These are phyloP conservation scores for Spathaspora boniae DNA, from an alignment of 805 yeast species.

Conservation along the genomic window DNA sequence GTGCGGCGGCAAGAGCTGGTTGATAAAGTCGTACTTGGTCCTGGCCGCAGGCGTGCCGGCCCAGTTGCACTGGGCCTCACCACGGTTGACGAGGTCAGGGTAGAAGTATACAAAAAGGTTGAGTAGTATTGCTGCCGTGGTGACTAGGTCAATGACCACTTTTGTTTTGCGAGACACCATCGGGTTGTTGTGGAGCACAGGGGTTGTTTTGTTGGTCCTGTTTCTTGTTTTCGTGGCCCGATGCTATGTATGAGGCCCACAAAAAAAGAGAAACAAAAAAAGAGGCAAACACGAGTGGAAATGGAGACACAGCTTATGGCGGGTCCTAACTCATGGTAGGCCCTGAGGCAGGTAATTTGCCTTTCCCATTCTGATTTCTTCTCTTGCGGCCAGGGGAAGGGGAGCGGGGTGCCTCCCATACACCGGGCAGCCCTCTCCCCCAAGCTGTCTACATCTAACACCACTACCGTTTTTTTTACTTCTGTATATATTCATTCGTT, in stretches of 20 bases:
- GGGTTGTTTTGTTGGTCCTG: background rate
- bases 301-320: no score
- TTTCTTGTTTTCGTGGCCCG: background rate
- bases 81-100: slow-evolving; percentile 52
- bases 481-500: background rate
- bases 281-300: no score
- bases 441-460: no score
- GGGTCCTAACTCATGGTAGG: no score
- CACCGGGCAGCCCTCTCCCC: no score
- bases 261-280: no score
- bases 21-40: slow-evolving; percentile 8
- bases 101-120: slow-evolving; percentile 72
- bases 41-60: slow-evolving; percentile 13
- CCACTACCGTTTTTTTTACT: background rate
- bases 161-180: slow-evolving; percentile 3
- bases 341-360: no score
- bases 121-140: slow-evolving; percentile 37
- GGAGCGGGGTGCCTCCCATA: no score
- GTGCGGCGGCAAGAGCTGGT: slow-evolving; percentile 11
- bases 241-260: no score
- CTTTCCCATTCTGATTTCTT: no score
- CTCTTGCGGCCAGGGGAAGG: no score
- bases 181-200: background rate
- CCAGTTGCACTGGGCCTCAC: slow-evolving; percentile 66
- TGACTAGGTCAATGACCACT: slow-evolving; percentile 6